These are phyloP conservation scores for Diplodia scrobiculata DNA, from an alignment of 2,329 filamentous ascomycete species.

Conservation along the genomic window DNA sequence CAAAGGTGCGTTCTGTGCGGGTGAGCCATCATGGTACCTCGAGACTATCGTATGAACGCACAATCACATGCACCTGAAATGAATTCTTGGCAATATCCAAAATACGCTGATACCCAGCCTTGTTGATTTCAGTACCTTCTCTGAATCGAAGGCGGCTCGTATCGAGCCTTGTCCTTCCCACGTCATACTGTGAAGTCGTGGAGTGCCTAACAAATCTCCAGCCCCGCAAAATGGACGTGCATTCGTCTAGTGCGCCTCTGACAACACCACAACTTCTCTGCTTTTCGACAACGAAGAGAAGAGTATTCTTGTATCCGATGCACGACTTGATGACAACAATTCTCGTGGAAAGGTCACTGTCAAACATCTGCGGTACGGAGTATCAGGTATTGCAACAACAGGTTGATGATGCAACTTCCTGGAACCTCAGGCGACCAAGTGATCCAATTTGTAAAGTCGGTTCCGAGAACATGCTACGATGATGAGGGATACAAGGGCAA, in stretches of 20 bases:
- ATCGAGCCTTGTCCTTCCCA: not conserved
- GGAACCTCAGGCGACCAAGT: not conserved
- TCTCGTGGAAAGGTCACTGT: not conserved
- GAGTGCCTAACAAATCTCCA: not conserved
- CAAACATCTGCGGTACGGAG: not conserved
- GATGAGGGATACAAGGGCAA: not conserved
- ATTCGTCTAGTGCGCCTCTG: not conserved
- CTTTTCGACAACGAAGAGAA: not conserved
- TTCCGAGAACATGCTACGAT: too few species aligned
- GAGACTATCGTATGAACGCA: not conserved
- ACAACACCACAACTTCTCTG: not conserved
- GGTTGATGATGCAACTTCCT: not conserved
- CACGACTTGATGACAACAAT: not conserved
- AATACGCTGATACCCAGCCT: not conserved
- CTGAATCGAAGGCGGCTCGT: not conserved
- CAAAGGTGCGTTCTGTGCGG: not conserved
- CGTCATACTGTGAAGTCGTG: not conserved
- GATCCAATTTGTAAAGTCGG: not conserved
- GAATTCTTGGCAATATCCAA: not conserved
- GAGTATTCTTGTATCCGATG: not conserved
- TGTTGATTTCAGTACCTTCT: not conserved
- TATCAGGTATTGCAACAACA: not conserved
- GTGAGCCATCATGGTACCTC: not conserved
- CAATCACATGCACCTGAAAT: not conserved
- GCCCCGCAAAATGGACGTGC: not conserved